phyloP scores from a whole-genome alignment of 495 filamentous ascomycete species.

The Aspergillus heteromorphus region DNA sequence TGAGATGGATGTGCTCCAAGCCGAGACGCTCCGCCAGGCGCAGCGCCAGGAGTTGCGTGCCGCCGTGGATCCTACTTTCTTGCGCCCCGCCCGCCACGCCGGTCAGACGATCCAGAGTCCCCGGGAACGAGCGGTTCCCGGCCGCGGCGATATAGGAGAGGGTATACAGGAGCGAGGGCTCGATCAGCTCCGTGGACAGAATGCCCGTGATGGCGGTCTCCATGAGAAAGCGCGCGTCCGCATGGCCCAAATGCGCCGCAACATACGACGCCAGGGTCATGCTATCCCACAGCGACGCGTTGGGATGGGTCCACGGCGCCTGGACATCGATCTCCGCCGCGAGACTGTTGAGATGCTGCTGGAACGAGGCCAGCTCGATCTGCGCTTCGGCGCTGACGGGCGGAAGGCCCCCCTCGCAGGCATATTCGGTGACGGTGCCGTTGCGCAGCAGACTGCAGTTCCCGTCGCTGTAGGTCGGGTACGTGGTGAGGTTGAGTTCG shows the following conservation, averaged over 20 bases:
- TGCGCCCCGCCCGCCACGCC: slow-evolving; percentile 13
- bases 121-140: slow-evolving; percentile 12
- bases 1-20: slow-evolving; percentile 3
- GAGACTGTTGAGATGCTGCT: slow-evolving; percentile 3
- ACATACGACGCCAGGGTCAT: slow-evolving; percentile 9
- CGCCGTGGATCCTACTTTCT: slow-evolving; percentile 15
- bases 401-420: background rate
- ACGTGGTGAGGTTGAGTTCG: slow-evolving; percentile 6
- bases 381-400: slow-evolving; percentile 4
- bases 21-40: slow-evolving; percentile 13
- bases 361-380: slow-evolving; percentile 5
- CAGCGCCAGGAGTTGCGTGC: slow-evolving; percentile 13
- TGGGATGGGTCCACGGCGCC: slow-evolving; percentile 12
- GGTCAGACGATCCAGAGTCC: slow-evolving; percentile 15
- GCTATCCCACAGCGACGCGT: slow-evolving; percentile 9
- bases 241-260: background rate
- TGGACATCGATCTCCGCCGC: slow-evolving; percentile 7
- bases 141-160: slow-evolving; percentile 18
- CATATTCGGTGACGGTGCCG: background rate
- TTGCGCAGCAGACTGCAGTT: slow-evolving; percentile 10
- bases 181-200: slow-evolving; percentile 10
- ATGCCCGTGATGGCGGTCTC: slow-evolving; percentile 1
- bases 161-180: slow-evolving; percentile 18
- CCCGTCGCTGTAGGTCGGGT: slow-evolving; percentile 10
- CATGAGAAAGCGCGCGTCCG: slow-evolving; percentile 8